Conservation (phyloP, 1,284 basidiomycete genomes). For the Erythrobasidium hasegawianum region DNA sequence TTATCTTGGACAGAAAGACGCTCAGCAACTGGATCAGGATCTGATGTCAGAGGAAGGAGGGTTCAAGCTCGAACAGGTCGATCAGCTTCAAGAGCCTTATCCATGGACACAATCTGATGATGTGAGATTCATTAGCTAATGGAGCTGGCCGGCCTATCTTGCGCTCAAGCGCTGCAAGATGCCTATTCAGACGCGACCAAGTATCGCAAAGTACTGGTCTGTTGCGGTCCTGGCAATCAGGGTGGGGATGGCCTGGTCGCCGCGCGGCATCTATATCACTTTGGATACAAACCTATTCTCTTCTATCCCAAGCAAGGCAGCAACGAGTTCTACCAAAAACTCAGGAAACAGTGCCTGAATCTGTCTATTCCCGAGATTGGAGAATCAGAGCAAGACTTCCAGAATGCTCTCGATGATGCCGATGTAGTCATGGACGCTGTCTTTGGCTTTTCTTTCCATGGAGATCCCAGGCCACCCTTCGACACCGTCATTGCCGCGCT, state of each 20-base stretch:
- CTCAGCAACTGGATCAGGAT: conserved; percentile 76
- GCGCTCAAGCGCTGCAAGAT: conserved; percentile 79
- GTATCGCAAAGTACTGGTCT: conserved; percentile 75
- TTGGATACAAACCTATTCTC: conserved; percentile 54
- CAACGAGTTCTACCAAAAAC: conserved; percentile 82
- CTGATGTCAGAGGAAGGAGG: conserved; percentile 74
- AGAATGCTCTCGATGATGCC: conserved; percentile 57
- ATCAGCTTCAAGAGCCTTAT: conserved; percentile 34
- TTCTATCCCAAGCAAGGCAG: conserved; percentile 90
- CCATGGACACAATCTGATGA: neutral
- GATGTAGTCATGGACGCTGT: conserved; percentile 92
- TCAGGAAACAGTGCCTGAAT: conserved; percentile 81
- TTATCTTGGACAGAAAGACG: conserved; percentile 41
- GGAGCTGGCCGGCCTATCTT: conserved; percentile 96
- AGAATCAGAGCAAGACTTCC: conserved; percentile 53
- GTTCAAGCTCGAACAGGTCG: conserved; percentile 84
- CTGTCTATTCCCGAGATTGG: conserved; percentile 63
- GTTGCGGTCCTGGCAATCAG: conserved; percentile 94
- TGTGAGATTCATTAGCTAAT: conserved; percentile 63
- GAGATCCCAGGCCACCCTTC: conserved; percentile 75
- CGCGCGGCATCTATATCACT: conserved; percentile 79
- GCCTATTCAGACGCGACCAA: conserved; percentile 63
- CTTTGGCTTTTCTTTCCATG: conserved; percentile 94
- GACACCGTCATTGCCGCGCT: conserved; percentile 68
- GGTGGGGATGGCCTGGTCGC: conserved; percentile 95